These are phyloP conservation scores for Nakaseomyces glabratus DNA, from an alignment of 1,139 yeast genomes.

Conservation along the genomic window DNA sequence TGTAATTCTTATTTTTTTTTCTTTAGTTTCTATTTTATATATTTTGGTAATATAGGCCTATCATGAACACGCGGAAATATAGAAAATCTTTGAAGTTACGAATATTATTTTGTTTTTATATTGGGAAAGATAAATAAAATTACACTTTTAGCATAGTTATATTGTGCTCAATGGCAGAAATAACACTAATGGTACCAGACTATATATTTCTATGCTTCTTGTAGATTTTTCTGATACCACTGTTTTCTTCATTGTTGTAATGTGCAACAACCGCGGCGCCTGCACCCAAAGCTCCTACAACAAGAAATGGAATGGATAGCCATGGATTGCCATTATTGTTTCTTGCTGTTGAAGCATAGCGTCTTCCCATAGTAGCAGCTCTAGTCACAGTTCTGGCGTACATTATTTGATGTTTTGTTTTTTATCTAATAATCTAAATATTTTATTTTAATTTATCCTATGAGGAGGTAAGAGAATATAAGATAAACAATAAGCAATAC, in stretches of 20 bases:
- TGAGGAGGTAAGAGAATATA: too few relatives aligned
- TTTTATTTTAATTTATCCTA: too few relatives aligned
- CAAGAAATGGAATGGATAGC: conserved; percentile 2
- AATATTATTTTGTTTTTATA: too few relatives aligned
- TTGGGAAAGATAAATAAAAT: too few relatives aligned
- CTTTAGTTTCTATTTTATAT: not conserved
- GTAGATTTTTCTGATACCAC: conserved; percentile 14
- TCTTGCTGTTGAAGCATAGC: conserved; percentile 5
- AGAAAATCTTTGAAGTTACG: too few relatives aligned
- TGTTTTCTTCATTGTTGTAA: conserved; percentile 9
- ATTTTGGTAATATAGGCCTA: not conserved
- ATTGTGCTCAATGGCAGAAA: too few relatives aligned
- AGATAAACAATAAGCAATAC: too few relatives aligned
- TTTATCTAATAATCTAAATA: too few relatives aligned
- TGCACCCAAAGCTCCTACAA: conserved; percentile 7
- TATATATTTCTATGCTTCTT: conserved; percentile 13
- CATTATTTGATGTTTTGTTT: too few relatives aligned
- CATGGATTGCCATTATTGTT: conserved; percentile 4
- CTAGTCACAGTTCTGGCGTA: conserved; percentile 5
- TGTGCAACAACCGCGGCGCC: conserved; percentile 7
- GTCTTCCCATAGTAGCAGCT: conserved; percentile 5
- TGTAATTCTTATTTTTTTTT: not conserved
- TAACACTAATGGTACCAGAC: not conserved
- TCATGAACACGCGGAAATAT: too few relatives aligned
- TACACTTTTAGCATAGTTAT: too few relatives aligned